These are phyloP conservation scores for Coniosporium tulheliwenetii DNA, from an alignment of 2,329 filamentous ascomycete genomes.

Conservation along the genomic window DNA sequence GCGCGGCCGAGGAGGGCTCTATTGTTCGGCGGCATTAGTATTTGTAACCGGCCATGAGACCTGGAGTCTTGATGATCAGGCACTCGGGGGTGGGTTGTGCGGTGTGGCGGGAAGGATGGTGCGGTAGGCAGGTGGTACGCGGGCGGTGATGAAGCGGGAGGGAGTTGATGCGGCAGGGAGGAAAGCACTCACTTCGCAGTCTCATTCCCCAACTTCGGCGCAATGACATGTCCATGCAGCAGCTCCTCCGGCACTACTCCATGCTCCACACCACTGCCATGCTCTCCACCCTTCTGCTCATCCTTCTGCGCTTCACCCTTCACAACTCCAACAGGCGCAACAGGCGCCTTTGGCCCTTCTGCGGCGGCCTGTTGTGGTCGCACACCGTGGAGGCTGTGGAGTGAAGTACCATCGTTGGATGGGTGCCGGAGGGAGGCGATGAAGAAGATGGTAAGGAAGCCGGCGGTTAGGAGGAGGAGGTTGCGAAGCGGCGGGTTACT, in stretches of 20 bases:
- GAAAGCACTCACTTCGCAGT: conserved; percentile 49
- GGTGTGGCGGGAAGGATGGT: not conserved
- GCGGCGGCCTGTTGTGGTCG: too few relatives aligned
- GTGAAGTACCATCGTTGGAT: not conserved
- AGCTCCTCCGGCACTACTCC: not conserved
- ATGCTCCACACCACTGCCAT: too few relatives aligned
- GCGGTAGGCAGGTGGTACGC: not conserved
- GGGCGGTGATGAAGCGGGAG: too few relatives aligned
- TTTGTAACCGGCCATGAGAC: too few relatives aligned
- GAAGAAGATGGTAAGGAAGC: conserved; percentile 41
- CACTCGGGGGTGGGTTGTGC: too few relatives aligned
- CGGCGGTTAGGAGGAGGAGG: conserved; percentile 38
- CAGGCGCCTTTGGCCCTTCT: too few relatives aligned
- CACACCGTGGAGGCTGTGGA: too few relatives aligned
- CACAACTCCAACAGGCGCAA: too few relatives aligned
- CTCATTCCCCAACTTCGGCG: conserved; percentile 68
- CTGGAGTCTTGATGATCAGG: too few relatives aligned
- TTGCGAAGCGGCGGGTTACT: conserved; percentile 17
- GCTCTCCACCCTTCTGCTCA: too few relatives aligned
- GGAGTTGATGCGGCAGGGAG: too few relatives aligned
- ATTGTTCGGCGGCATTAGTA: not conserved
- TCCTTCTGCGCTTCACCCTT: too few relatives aligned
- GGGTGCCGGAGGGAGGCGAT: conserved; percentile 36
- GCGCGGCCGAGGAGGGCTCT: conserved; percentile 49
- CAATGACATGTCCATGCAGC: conserved; percentile 48